Conservation (phyloP, 1,284 basidiomycete genomes). For the Ustilago lituana region DNA sequence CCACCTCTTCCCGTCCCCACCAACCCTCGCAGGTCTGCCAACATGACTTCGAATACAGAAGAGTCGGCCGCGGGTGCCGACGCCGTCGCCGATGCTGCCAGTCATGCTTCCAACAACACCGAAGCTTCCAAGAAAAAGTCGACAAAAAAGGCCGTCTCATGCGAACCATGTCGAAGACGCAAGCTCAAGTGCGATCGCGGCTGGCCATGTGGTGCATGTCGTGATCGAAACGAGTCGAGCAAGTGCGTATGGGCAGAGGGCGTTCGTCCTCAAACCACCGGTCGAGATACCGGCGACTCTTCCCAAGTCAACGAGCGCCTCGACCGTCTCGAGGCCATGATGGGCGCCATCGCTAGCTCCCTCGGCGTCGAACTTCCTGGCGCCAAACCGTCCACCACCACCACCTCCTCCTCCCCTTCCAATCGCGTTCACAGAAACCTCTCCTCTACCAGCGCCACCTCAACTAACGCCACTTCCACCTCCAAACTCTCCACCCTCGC, state of each 20-base stretch:
- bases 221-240: slow-evolving; percentile 52
- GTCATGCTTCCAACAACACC: slow-evolving; percentile 3
- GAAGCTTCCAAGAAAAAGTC: slow-evolving; percentile 48
- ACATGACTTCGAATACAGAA: slow-evolving; percentile 20
- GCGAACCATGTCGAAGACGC: slow-evolving; percentile 57
- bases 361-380: slow-evolving; percentile 46
- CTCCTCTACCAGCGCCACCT: slow-evolving; percentile 17
- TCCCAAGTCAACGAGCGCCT: slow-evolving; percentile 45
- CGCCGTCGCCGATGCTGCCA: neutral
- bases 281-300: slow-evolving; percentile 44
- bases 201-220: slow-evolving; percentile 54
- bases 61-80: neutral
- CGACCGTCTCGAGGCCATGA: slow-evolving; percentile 49
- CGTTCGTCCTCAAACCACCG: slow-evolving; percentile 50
- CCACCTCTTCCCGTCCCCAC: neutral
- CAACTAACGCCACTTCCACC: slow-evolving; percentile 11
- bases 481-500: slow-evolving; percentile 46
- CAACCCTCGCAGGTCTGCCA: slow-evolving; percentile 2
- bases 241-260: slow-evolving; percentile 62
- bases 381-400: too few species aligned
- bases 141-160: slow-evolving; percentile 60
- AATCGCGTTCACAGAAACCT: slow-evolving; percentile 17
- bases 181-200: slow-evolving; percentile 62
- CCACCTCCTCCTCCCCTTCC: neutral
- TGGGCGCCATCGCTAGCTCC: slow-evolving; percentile 45